Percentiles rank a stretch among this genome's conserved stretches.
Conservation (phyloP, 257 asterid species). For the Vinca minor region DNA sequence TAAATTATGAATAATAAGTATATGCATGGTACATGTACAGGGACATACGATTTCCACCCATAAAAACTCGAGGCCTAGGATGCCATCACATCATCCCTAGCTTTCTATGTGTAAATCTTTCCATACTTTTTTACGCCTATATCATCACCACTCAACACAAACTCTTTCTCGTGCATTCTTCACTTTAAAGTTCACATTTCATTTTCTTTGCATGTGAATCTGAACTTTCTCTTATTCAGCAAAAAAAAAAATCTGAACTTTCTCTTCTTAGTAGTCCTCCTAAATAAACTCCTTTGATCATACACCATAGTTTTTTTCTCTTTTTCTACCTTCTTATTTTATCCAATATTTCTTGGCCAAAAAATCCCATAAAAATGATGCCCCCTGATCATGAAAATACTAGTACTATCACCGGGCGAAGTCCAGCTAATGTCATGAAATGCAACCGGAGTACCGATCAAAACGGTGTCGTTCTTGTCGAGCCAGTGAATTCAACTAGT, state of each 20-base stretch:
- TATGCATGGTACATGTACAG: no score
- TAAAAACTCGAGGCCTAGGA: no score
- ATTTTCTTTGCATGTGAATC: constrained; percentile 38
- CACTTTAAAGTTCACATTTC: constrained; percentile 21
- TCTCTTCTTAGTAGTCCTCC: no score
- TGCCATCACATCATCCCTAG: constrained; percentile 11
- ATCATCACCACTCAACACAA: constrained; percentile 23
- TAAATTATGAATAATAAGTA: not conserved
- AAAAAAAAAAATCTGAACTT: no score
- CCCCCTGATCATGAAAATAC: constrained; percentile 55
- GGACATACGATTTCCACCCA: no score
- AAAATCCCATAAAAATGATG: no score
- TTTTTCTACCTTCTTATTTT: no score
- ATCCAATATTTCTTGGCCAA: no score
- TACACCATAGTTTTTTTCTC: no score
- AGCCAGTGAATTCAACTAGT: constrained; percentile 33
- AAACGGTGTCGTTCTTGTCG: constrained; percentile 27
- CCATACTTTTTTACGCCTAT: constrained; percentile 13
- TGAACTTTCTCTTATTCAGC: not conserved
- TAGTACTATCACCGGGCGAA: constrained; percentile 19
- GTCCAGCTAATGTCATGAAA: constrained; percentile 19
- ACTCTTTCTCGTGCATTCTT: constrained; percentile 43
- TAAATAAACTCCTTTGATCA: no score
- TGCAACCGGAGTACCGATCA: constrained; percentile 16
- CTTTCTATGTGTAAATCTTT: constrained; percentile 2